Conservation (phyloP, 768 basidiomycete species). For the Tricholoma bakamatsutake region DNA sequence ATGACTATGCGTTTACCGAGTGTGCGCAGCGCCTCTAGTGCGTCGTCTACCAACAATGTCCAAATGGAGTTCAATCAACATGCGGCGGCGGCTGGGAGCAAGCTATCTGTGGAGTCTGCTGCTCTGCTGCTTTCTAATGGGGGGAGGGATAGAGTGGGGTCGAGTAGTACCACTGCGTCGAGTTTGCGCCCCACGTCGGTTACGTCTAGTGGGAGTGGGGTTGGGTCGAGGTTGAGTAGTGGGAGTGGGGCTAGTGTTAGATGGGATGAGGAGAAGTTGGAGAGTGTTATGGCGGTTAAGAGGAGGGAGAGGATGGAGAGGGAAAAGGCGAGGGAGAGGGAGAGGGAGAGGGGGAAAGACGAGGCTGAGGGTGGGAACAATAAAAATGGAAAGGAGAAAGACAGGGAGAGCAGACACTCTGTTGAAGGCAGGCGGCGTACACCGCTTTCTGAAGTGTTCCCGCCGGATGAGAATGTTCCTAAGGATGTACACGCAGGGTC, state of each 20-base stretch:
- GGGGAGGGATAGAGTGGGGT: constrained; percentile 29
- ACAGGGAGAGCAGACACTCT: constrained; percentile 30
- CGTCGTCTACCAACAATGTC: constrained; percentile 20
- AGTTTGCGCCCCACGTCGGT: constrained; percentile 42
- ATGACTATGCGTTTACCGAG: constrained; percentile 36
- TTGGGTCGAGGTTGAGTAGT: constrained; percentile 24
- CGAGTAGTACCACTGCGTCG: constrained; percentile 23
- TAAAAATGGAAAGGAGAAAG: constrained; percentile 24
- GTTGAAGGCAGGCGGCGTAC: constrained; percentile 50
- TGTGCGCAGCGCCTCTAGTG: constrained; percentile 33
- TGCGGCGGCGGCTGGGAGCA: constrained; percentile 12
- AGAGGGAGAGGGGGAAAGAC: constrained; percentile 16
- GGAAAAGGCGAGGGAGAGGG: constrained; percentile 25
- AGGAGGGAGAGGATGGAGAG: constrained; percentile 32
- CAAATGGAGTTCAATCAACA: background rate
- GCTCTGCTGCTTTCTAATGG: constrained; percentile 2
- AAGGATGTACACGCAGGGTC: background rate
- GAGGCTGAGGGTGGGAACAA: constrained; percentile 19
- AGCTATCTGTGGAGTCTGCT: constrained; percentile 33
- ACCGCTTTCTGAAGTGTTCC: constrained; percentile 56
- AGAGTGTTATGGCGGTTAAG: constrained; percentile 38
- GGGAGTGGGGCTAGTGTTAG: constrained; percentile 43
- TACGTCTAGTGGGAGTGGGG: constrained; percentile 20
- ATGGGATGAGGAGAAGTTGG: constrained; percentile 45
- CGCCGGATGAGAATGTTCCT: constrained; percentile 24